Percentiles rank a stretch among this genome's conserved stretches.
Conservation (phyloP, 805 yeast genomes). For the Kazachstania taianensis region DNA sequence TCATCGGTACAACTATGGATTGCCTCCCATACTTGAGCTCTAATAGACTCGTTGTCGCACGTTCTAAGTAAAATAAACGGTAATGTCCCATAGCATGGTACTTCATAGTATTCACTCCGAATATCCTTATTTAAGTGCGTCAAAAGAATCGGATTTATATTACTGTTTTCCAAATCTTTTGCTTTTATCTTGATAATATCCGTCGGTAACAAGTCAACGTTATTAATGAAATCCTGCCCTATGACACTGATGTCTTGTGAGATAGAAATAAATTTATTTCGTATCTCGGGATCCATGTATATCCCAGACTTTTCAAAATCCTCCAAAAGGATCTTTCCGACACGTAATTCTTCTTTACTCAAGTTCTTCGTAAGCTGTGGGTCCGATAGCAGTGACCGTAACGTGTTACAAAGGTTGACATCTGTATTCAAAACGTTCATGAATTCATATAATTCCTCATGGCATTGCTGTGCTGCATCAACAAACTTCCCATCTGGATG, state of each 20-base stretch:
- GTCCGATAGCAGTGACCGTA: slow-evolving; percentile 44
- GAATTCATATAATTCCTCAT: slow-evolving; percentile 80
- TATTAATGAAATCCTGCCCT: slow-evolving; percentile 61
- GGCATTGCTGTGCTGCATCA: slow-evolving; percentile 76
- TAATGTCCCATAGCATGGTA: slow-evolving; percentile 53
- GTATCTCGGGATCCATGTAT: slow-evolving; percentile 55
- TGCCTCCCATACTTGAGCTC: slow-evolving; percentile 66
- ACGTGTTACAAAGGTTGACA: slow-evolving; percentile 51
- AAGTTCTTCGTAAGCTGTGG: slow-evolving; percentile 28
- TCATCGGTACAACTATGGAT: slow-evolving; percentile 53
- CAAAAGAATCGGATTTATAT: slow-evolving; percentile 13
- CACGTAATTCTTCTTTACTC: slow-evolving; percentile 68
- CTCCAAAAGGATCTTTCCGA: slow-evolving; percentile 66
- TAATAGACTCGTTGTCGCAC: slow-evolving; percentile 43
- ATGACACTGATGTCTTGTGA: slow-evolving; percentile 72
- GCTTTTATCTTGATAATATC: slow-evolving; percentile 18
- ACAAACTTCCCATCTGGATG: slow-evolving; percentile 71
- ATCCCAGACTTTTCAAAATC: slow-evolving; percentile 91
- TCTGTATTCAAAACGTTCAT: slow-evolving; percentile 90
- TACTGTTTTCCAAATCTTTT: slow-evolving; percentile 14
- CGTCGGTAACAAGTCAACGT: slow-evolving; percentile 13
- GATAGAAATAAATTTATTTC: slow-evolving; percentile 61
- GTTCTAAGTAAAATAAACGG: slow-evolving; percentile 56
- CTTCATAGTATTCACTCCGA: slow-evolving; percentile 34
- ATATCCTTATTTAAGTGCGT: slow-evolving; percentile 28